Evolutionary conservation across 495 filamentous ascomycete species (phyloP).

Genomic region (Penicillium cosmopolitanum): DNA sequence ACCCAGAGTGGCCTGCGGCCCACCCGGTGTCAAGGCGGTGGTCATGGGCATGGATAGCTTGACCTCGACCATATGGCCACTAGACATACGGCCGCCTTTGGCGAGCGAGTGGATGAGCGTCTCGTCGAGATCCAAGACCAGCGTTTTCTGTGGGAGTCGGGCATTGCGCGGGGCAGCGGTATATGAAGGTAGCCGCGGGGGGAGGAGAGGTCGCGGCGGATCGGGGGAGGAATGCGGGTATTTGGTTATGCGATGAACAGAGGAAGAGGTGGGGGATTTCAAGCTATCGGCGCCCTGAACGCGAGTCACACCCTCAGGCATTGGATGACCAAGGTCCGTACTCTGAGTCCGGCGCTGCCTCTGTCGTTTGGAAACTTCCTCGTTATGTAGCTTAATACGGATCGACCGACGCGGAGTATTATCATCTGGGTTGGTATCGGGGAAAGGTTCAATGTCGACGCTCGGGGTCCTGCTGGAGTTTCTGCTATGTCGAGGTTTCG

Average conservation of each 20-base stretch:
- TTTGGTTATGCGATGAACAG: conserved; percentile 71
- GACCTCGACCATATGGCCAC: conserved; percentile 98
- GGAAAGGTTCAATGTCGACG: conserved; percentile 10
- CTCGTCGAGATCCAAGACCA: conserved; percentile 95
- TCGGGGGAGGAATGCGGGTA: conserved; percentile 87
- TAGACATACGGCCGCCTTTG: conserved; percentile 93
- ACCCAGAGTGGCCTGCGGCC: conserved; percentile 64
- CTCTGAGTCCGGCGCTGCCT: conserved; percentile 52
- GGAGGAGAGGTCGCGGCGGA: conserved; percentile 87
- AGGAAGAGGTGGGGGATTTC: conserved; percentile 90
- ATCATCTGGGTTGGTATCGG: conserved; percentile 56
- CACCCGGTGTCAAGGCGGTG: conserved; percentile 62
- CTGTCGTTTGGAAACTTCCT: conserved; percentile 62
- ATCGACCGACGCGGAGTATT: conserved; percentile 76
- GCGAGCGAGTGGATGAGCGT: conserved; percentile 97
- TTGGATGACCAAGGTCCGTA: conserved; percentile 34
- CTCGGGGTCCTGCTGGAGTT: conserved; percentile 48
- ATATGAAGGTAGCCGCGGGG: conserved; percentile 83
- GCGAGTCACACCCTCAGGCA: conserved; percentile 36
- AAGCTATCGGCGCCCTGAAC: conserved; percentile 45
- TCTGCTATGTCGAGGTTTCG: conserved; percentile 48
- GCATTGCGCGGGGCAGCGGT: conserved; percentile 52
- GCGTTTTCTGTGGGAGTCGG: conserved; percentile 73
- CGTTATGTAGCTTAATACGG: conserved; percentile 86
- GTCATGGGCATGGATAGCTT: conserved; percentile 71